phyloP scores from a whole-genome alignment of 1,139 yeast genomes.

The Protomyces inundatus region DNA sequence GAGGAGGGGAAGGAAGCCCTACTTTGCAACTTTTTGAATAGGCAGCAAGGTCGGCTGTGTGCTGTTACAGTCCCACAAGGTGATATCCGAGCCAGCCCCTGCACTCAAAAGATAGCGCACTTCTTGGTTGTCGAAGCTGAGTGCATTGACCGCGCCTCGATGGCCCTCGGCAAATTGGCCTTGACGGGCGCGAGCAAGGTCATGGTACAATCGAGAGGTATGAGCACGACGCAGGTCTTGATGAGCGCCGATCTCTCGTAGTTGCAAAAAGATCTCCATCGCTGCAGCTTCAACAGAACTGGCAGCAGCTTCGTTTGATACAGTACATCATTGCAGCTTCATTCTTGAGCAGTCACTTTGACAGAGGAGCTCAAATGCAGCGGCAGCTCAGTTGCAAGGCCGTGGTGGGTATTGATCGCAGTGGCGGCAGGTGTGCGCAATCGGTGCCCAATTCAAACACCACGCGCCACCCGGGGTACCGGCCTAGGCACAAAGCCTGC shows the following conservation, averaged over 20 bases:
- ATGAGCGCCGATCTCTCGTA: slow-evolving; percentile 14
- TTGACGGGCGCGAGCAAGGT: neutral
- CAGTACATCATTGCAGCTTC: too few relatives aligned
- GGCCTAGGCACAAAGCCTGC: too few relatives aligned
- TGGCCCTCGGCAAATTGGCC: neutral
- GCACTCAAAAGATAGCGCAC: slow-evolving; percentile 13
- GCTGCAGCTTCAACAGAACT: neutral
- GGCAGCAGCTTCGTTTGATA: too few relatives aligned
- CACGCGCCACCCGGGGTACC: too few relatives aligned
- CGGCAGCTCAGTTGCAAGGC: too few relatives aligned
- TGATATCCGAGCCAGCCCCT: neutral
- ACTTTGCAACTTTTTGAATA: neutral
- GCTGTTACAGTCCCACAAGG: slow-evolving; percentile 7
- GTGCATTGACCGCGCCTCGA: slow-evolving; percentile 22
- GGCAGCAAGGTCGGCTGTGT: neutral
- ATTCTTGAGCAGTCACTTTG: too few relatives aligned
- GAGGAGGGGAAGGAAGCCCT: neutral
- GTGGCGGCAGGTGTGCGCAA: too few relatives aligned
- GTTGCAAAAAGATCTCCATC: slow-evolving; percentile 18
- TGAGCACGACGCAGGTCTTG: slow-evolving; percentile 16
- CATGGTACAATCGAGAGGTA: slow-evolving; percentile 16
- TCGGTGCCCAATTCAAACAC: too few relatives aligned
- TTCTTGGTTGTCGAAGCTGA: slow-evolving; percentile 13
- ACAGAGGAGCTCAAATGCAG: too few relatives aligned
- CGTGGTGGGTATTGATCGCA: too few relatives aligned